phyloP scores from a whole-genome alignment of 2,329 filamentous ascomycete genomes.

The Periconia sp. region DNA sequence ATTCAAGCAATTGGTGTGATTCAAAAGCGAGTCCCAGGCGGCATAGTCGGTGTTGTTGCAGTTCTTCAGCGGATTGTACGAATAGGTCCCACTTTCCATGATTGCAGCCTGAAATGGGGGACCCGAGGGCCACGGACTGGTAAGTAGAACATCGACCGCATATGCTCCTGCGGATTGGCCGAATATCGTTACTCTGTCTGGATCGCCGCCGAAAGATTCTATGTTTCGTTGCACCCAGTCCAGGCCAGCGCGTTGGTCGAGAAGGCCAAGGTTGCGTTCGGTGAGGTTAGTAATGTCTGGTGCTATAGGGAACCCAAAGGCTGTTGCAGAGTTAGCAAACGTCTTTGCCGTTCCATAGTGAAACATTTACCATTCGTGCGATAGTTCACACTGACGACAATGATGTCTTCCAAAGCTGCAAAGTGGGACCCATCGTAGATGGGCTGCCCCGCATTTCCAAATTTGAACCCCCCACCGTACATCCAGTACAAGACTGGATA shows the following conservation, averaged over 20 bases:
- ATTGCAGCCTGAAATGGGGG: constrained; percentile 30
- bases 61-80: constrained; percentile 9
- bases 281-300: constrained; percentile 20
- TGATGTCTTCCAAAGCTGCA: constrained; percentile 28
- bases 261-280: constrained; percentile 56
- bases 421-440: constrained; percentile 30
- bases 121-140: constrained; percentile 20
- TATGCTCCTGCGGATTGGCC: constrained; percentile 34
- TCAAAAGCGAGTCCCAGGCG: constrained; percentile 6
- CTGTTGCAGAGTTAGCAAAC: too few species aligned
- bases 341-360: too few species aligned
- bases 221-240: constrained; percentile 61
- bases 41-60: constrained; percentile 11
- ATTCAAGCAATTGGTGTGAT: constrained; percentile 7
- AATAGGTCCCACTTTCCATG: constrained; percentile 24
- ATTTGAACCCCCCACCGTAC: constrained; percentile 22
- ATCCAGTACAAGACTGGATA: constrained; percentile 20
- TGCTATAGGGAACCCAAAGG: constrained; percentile 26
- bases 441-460: constrained; percentile 20
- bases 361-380: constrained; percentile 33
- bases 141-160: constrained; percentile 25
- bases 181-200: constrained; percentile 55
- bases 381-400: constrained; percentile 32
- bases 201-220: constrained; percentile 54
- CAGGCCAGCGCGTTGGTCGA: constrained; percentile 59